Evolutionary conservation across 140 eudicot species (phyloP), one percentile per base, ranked within the genome.

Genomic region (Bidens hawaiensis): DNA sequence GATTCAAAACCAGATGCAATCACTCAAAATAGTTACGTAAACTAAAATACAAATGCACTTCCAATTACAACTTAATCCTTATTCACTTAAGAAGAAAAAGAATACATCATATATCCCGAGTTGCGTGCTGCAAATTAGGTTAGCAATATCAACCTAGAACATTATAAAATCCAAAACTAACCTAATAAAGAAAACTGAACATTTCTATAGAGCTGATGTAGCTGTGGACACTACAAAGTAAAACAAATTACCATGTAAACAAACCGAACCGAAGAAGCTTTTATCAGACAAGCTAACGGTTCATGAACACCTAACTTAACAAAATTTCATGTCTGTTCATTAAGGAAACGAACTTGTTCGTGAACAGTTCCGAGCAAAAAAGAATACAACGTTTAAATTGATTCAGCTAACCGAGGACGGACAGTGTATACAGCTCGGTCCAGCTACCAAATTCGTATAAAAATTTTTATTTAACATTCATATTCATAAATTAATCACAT

Each of bases 91-190:
- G 27, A 36, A 24, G 9, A 16, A 45, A 45, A 6, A 6, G 23
- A 12, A 15, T 46, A 46, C 9, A 18, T 64, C 33, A n/a, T n/a
- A n/a, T n/a, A n/a, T n/a, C 19, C 17, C 13, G 46, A 9, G 31
- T 40, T 67, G 19, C 14, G 33, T 54, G 21, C 55, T 6, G 43
- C 43, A 26, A 13, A 60, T 38, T 49, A 70, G 55, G 69, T 30
- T 36, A 60, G 55, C 24, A 70, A 70, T 70, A 21, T 61, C 13
- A 7, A 25, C 53, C 17, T 19, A 1, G 27, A 57, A 28, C 48
- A 28, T 36, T 49, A 50, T 27, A 34, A 5, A 30, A 22, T 48
- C 74, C 26, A 57, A 23, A 57, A 57, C 49, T 58, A 26, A 31
- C 61, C 34, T 30, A 30, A 30, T 30, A 10, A 36, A 36, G 11